Evolutionary conservation across 208 protist genomes (phyloP).

Genomic region (Trypanosoma lewisi): DNA sequence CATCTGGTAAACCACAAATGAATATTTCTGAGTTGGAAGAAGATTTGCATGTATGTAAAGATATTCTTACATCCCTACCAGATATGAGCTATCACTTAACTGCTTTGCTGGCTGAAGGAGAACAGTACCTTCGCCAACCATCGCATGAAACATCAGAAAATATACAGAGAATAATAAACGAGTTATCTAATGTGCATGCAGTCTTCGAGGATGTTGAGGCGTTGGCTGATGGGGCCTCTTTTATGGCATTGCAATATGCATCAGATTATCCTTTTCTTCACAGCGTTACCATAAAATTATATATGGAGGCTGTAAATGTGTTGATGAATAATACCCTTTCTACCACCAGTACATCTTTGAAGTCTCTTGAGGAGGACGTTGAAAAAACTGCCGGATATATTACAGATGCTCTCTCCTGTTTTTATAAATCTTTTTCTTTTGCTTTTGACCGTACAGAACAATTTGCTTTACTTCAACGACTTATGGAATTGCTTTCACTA

Average conservation of each 20-base stretch:
- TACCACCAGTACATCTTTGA: neutral
- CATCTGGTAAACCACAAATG: conserved; percentile 13
- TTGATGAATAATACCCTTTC: conserved; percentile 3
- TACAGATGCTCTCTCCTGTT: conserved; percentile 18
- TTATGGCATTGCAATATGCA: conserved; percentile 8
- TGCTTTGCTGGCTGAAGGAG: conserved; percentile 18
- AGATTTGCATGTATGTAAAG: conserved; percentile 10
- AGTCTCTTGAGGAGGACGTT: neutral
- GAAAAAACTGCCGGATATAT: conserved; percentile 4
- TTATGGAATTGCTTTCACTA: conserved; percentile 16
- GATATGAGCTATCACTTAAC: conserved; percentile 11
- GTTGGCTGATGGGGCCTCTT: conserved; percentile 20
- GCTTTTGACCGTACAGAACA: conserved; percentile 22
- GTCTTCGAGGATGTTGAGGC: conserved; percentile 18
- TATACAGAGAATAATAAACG: conserved; percentile 18
- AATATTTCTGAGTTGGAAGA: conserved; percentile 16
- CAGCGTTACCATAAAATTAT: conserved; percentile 13
- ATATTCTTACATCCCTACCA: conserved; percentile 3
- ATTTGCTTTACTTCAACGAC: conserved; percentile 8
- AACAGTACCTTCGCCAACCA: conserved; percentile 19
- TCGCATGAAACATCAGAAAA: neutral
- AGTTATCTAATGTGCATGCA: conserved; percentile 7
- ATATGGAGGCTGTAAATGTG: conserved; percentile 6
- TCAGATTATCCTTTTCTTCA: conserved; percentile 16
- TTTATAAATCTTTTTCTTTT: conserved; percentile 27